Evolutionary conservation across 805 yeast genomes (phyloP).

Genomic region (Suhomyces canberraensis): DNA sequence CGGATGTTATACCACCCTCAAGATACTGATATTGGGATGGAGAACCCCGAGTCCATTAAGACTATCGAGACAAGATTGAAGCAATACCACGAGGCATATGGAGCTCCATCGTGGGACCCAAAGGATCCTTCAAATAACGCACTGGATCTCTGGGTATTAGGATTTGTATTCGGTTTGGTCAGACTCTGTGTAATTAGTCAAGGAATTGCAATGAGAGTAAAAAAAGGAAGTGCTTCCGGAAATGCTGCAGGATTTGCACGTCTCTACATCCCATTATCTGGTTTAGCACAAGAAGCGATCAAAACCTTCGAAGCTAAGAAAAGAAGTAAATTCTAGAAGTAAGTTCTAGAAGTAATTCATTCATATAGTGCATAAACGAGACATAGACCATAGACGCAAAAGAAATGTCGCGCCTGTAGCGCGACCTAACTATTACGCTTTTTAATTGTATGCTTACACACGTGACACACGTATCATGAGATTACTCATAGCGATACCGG

Average conservation of each 20-base stretch:
- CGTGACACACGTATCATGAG: conserved; percentile 1
- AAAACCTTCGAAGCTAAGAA: conserved; percentile 3
- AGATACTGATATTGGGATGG: conserved; percentile 30
- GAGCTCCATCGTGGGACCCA: conserved; percentile 26
- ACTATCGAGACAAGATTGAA: conserved; percentile 23
- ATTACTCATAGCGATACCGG: conserved; percentile 4
- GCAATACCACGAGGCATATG: conserved; percentile 22
- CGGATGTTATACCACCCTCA: conserved; percentile 23
- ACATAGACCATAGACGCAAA: no score
- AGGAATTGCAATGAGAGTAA: conserved; percentile 56
- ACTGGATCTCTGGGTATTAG: conserved; percentile 45
- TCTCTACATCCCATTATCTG: conserved; percentile 30
- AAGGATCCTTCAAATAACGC: conserved; percentile 42
- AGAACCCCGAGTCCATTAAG: conserved; percentile 22
- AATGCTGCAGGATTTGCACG: conserved; percentile 42
- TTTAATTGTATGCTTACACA: neutral
- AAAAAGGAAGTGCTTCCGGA: conserved; percentile 52
- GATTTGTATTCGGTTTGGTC: conserved; percentile 53
- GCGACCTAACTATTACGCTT: no score
- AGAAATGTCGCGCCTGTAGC: no score
- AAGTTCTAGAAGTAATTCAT: no score
- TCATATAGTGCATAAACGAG: no score
- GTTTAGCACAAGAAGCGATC: conserved; percentile 24
- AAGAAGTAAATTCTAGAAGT: neutral
- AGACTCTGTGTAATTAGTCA: conserved; percentile 57